A percentile compares a stretch with the other conserved stretches of the same genome.
Evolutionary conservation across 345 rosid species (phyloP).

Genomic region (Rhizophora apiculata): DNA sequence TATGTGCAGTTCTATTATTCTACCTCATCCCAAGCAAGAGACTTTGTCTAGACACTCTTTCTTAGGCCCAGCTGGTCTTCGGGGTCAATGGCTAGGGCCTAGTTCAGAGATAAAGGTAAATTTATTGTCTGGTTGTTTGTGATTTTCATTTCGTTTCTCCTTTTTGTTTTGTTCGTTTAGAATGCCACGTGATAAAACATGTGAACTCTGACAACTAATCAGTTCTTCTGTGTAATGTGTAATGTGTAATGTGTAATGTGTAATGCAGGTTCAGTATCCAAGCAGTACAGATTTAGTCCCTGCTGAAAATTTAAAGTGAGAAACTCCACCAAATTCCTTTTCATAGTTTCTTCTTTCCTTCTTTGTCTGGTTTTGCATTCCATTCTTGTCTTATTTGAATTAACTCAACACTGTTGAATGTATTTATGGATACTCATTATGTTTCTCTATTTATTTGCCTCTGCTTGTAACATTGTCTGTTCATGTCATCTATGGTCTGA

Average conservation of each 20-base stretch:
- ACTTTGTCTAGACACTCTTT: constrained; percentile 93
- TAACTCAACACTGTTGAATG: neutral
- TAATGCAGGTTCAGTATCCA: constrained; percentile 72
- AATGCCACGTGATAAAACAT: neutral
- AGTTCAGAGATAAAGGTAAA: constrained; percentile 67
- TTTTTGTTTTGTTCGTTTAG: neutral
- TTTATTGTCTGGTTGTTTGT: constrained; percentile 2
- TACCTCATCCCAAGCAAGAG: constrained; percentile 61
- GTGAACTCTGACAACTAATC: constrained; percentile 15
- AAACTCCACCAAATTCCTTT: constrained; percentile 23
- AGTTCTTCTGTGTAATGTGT: constrained; percentile 19
- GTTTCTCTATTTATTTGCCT: constrained; percentile 3
- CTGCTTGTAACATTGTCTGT: constrained; percentile 19
- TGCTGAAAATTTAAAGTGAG: constrained; percentile 49
- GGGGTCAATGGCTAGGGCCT: constrained; percentile 84
- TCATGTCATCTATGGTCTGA: constrained; percentile 26
- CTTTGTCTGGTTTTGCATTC: neutral
- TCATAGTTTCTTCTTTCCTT: neutral
- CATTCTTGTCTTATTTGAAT: neutral
- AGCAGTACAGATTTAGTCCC: constrained; percentile 50
- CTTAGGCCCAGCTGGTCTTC: constrained; percentile 86
- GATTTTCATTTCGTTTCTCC: neutral
- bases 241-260: constrained; percentile 22
- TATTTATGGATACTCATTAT: neutral
- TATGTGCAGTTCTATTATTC: constrained; percentile 58